Conservation (phyloP, 768 basidiomycete species). For the Amyloporia xantha region DNA sequence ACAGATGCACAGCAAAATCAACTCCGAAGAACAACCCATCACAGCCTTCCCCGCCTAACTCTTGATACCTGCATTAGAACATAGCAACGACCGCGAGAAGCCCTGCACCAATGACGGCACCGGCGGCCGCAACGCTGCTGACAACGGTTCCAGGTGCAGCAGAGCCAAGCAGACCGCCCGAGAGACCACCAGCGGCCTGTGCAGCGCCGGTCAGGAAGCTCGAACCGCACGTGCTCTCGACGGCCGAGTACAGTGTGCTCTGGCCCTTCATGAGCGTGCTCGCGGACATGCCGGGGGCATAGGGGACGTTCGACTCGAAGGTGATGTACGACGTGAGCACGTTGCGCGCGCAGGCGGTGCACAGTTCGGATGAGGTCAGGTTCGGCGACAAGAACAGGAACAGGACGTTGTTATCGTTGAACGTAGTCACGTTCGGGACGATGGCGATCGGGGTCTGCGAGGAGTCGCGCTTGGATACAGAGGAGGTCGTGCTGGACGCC, state of each 20-base stretch:
- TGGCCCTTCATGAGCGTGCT: slow-evolving; percentile 67
- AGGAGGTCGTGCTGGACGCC: slow-evolving; percentile 12
- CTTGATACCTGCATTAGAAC: background rate
- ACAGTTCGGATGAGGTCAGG: slow-evolving; percentile 48
- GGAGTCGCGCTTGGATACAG: slow-evolving; percentile 14
- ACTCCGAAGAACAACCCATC: background rate
- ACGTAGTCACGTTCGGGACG: slow-evolving; percentile 50
- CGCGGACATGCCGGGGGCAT: slow-evolving; percentile 63
- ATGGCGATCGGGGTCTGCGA: slow-evolving; percentile 28
- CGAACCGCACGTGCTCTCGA: slow-evolving; percentile 58
- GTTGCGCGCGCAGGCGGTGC: slow-evolving; percentile 76
- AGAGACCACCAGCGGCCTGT: slow-evolving; percentile 60
- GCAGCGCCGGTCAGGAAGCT: slow-evolving; percentile 65
- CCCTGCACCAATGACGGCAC: slow-evolving; percentile 28
- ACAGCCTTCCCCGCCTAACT: background rate
- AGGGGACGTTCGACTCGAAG: slow-evolving; percentile 66
- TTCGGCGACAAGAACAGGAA: slow-evolving; percentile 72
- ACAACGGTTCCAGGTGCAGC: slow-evolving; percentile 23
- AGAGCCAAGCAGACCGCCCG: slow-evolving; percentile 28
- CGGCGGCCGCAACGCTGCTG: slow-evolving; percentile 23
- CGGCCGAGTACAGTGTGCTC: slow-evolving; percentile 51
- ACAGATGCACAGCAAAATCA: background rate
- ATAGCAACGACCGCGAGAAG: slow-evolving; percentile 18
- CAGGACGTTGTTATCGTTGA: slow-evolving; percentile 52
- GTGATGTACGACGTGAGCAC: slow-evolving; percentile 71